phyloP scores from a whole-genome alignment of 768 basidiomycete genomes.

The Boletellus emodensis region DNA sequence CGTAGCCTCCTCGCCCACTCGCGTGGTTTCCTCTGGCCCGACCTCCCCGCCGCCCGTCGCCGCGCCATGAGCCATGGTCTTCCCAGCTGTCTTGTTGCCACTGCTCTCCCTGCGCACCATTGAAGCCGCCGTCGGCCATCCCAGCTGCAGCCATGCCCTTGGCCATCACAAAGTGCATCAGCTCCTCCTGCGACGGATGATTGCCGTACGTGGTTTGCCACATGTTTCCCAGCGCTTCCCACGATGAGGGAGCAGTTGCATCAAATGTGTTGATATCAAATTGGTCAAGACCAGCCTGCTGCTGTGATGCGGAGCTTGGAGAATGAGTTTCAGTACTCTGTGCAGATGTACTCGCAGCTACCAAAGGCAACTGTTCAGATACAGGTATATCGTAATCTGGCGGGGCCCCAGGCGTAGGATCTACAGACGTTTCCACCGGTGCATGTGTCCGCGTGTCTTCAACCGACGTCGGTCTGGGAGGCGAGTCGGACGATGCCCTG shows the following conservation, averaged over 20 bases:
- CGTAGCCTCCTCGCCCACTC: conserved; percentile 34
- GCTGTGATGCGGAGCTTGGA: conserved; percentile 37
- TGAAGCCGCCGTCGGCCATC: conserved; percentile 11
- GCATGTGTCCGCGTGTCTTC: conserved; percentile 25
- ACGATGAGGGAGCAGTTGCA: conserved; percentile 66
- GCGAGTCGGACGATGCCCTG: conserved; percentile 47
- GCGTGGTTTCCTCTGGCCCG: conserved; percentile 36
- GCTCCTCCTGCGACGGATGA: conserved; percentile 66
- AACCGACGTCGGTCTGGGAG: conserved; percentile 26
- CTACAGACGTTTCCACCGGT: conserved; percentile 37
- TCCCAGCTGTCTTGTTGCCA: conserved; percentile 18
- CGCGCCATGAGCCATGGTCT: conserved; percentile 35
- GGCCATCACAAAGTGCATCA: conserved; percentile 69
- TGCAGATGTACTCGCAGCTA: conserved; percentile 59
- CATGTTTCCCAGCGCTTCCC: conserved; percentile 78
- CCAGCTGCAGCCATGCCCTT: conserved; percentile 23
- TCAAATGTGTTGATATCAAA: conserved; percentile 75
- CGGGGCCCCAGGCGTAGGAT: conserved; percentile 41
- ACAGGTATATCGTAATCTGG: conserved; percentile 47
- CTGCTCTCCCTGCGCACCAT: conserved; percentile 20
- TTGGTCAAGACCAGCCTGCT: conserved; percentile 51
- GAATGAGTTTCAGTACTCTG: conserved; percentile 35
- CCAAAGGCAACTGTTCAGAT: conserved; percentile 35
- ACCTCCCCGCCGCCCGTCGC: conserved; percentile 37
- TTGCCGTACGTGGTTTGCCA: conserved; percentile 69